Conservation (phyloP, 257 asterid species). For the Solanum clarkiae region DNA sequence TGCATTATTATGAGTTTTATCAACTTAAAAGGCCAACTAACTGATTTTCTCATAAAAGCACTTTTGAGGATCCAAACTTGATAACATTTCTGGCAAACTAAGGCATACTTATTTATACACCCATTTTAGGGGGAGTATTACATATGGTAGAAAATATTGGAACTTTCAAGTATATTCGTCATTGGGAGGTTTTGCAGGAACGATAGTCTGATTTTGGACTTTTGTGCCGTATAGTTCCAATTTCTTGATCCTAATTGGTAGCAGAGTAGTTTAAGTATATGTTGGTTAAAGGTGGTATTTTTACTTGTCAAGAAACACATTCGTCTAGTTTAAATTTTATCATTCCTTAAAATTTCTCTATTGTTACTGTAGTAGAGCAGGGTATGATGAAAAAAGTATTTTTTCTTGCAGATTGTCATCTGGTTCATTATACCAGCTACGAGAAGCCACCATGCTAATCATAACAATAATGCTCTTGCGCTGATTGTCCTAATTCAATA, state of each 20-base stretch:
- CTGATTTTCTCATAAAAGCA: not conserved
- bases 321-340: not conserved
- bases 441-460: slow-evolving; percentile 49
- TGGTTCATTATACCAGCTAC: slow-evolving; percentile 93
- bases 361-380: not conserved
- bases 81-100: not conserved
- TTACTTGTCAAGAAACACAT: not conserved
- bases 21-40: not conserved
- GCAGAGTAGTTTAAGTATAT: not conserved
- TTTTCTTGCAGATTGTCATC: slow-evolving; percentile 52
- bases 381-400: not conserved
- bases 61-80: not conserved
- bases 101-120: not conserved
- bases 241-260: not conserved
- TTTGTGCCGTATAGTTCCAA: not conserved
- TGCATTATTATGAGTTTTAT: not conserved
- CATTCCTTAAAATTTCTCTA: not conserved
- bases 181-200: not conserved
- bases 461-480: slow-evolving; percentile 86
- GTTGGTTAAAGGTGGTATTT: not conserved
- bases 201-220: not conserved
- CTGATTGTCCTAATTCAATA: slow-evolving; percentile 82
- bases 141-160: not conserved
- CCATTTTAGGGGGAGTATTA: not conserved
- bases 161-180: not conserved